These are phyloP conservation scores for Phaeosphaeriaceae sp. DNA, from an alignment of 2,329 filamentous ascomycete genomes.

Conservation along the genomic window DNA sequence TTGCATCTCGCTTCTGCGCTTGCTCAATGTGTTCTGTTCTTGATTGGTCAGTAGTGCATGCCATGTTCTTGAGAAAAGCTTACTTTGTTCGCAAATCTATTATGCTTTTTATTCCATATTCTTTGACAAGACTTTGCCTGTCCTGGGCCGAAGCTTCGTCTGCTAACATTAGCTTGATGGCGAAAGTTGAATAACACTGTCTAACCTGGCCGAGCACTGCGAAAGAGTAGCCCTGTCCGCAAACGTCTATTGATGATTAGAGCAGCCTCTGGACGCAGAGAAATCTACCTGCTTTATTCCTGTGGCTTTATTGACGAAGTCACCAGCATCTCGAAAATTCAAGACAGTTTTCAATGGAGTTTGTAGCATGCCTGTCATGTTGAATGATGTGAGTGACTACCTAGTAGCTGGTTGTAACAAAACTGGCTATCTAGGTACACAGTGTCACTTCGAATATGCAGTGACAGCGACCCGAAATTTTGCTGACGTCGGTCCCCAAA, in stretches of 20 bases:
- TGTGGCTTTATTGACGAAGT: conserved; percentile 34
- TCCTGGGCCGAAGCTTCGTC: conserved; percentile 76
- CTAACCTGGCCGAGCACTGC: conserved; percentile 45
- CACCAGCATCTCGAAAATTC: conserved; percentile 48
- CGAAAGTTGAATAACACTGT: neutral
- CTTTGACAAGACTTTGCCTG: conserved; percentile 62
- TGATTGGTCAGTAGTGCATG: conserved; percentile 5
- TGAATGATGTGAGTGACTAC: neutral
- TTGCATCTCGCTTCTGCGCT: conserved; percentile 64
- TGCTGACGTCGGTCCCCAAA: neutral
- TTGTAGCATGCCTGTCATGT: conserved; percentile 9
- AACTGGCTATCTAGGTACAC: no score
- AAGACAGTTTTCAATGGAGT: conserved; percentile 38
- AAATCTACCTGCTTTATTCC: conserved; percentile 18
- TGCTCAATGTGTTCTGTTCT: conserved; percentile 77
- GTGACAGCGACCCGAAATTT: neutral
- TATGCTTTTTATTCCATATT: conserved; percentile 71
- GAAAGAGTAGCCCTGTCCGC: conserved; percentile 37
- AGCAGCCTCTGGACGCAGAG: neutral
- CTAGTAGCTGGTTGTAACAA: neutral
- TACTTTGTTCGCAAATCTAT: conserved; percentile 82
- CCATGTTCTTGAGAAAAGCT: conserved; percentile 5
- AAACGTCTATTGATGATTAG: conserved; percentile 25
- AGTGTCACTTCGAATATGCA: neutral
- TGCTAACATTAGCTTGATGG: conserved; percentile 28